phyloP scores from a whole-genome alignment of 805 yeast genomes.

The Hanseniaspora osmophila region DNA sequence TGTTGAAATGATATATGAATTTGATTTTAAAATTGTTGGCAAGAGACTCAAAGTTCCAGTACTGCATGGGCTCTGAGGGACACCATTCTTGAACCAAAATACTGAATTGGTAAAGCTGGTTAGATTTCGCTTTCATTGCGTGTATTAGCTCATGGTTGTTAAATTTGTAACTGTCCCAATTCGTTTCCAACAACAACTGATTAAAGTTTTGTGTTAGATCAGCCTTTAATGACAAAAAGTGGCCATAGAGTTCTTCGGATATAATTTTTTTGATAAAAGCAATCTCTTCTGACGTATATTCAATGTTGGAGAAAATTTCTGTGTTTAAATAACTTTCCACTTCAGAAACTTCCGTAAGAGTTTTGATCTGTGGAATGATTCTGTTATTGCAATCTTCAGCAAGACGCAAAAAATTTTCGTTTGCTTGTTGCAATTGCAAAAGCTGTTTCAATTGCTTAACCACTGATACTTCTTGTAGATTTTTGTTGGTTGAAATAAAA shows the following conservation, averaged over 20 bases:
- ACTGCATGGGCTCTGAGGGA: constrained; percentile 10
- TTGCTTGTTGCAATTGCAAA: neutral
- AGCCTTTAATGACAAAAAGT: constrained; percentile 1
- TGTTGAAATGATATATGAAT: constrained; percentile 42
- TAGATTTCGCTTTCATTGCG: constrained; percentile 8
- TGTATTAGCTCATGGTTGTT: constrained; percentile 1
- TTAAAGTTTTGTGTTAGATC: constrained; percentile 8
- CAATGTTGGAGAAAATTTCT: neutral
- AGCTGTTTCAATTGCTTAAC: neutral
- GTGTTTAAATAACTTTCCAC: neutral
- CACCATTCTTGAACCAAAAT: constrained; percentile 7
- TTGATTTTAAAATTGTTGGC: constrained; percentile 33
- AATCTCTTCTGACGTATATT: neutral
- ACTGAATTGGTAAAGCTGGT: constrained; percentile 11
- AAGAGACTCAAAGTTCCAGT: constrained; percentile 35
- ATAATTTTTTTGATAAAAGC: neutral
- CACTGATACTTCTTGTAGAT: neutral
- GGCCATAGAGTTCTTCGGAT: neutral
- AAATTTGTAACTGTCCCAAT: constrained; percentile 20
- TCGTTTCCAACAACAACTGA: constrained; percentile 11
- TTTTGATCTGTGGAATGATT: neutral
- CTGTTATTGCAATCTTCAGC: neutral
- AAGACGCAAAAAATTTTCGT: neutral
- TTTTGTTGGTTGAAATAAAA: neutral
- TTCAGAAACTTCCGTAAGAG: neutral